Percentiles rank a stretch among this genome's conserved stretches.
Conservation (phyloP, 352 stramenopile genomes). For the Phytophthora crassamura region DNA sequence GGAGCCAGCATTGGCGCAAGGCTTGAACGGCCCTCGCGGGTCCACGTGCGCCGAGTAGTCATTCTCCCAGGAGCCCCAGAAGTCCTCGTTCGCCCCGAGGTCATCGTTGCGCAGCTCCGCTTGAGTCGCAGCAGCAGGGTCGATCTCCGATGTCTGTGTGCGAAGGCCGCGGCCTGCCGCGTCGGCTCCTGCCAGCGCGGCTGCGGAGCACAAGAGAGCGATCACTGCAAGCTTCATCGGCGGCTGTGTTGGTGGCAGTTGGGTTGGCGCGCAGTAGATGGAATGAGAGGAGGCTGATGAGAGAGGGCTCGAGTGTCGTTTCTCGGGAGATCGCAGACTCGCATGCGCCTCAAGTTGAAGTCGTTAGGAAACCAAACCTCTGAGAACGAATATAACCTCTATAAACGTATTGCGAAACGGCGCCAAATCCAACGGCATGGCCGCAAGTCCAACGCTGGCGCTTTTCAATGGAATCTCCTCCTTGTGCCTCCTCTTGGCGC, state of each 20-base stretch:
- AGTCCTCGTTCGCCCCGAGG: conserved; percentile 26
- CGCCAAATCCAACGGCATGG: background rate
- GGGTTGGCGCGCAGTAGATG: conserved; percentile 7
- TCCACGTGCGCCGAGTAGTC: conserved; percentile 3
- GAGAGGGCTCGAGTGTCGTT: conserved; percentile 30
- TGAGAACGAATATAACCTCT: conserved; percentile 16
- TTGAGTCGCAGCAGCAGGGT: background rate
- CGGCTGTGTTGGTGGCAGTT: conserved; percentile 21
- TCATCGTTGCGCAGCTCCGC: conserved; percentile 21
- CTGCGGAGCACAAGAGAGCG: background rate
- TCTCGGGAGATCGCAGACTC: conserved; percentile 19
- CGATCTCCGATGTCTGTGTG: conserved; percentile 9
- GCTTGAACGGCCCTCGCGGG: background rate
- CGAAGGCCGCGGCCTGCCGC: conserved; percentile 11
- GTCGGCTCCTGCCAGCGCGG: conserved; percentile 5
- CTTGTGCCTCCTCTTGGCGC: background rate
- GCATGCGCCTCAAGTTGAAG: conserved; percentile 34
- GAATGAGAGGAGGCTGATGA: conserved; percentile 21
- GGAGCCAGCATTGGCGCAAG: background rate
- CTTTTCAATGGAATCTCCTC: conserved; percentile 27
- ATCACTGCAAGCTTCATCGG: conserved; percentile 21
- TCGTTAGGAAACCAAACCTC: conserved; percentile 31
- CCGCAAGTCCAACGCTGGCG: background rate
- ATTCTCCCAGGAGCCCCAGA: conserved; percentile 20
- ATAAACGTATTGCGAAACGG: conserved; percentile 29